A percentile compares a stretch with the other conserved stretches of the same genome.
phyloP scores from a whole-genome alignment of 2,329 filamentous ascomycete species.

The Aureobasidium lini region DNA sequence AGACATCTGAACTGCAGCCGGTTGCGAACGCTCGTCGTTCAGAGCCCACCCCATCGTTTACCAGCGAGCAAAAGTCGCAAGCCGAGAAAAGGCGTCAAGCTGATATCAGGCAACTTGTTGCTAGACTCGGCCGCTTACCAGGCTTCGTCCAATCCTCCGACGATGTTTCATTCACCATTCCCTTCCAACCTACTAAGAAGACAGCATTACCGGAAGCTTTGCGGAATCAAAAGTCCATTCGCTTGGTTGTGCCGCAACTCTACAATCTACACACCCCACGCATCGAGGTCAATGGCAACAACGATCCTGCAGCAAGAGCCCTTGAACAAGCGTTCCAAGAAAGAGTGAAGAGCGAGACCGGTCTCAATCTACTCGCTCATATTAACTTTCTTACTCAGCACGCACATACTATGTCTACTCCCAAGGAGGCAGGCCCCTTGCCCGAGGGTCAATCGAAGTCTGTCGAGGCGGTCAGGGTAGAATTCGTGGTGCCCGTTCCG shows the following conservation, averaged over 20 bases:
- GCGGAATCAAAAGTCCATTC: slow-evolving; percentile 55
- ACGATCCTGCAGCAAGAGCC: slow-evolving; percentile 51
- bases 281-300: slow-evolving; percentile 58
- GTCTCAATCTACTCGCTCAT: slow-evolving; percentile 62
- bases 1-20: background rate
- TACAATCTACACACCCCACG: slow-evolving; percentile 65
- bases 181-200: slow-evolving; percentile 58
- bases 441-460: background rate
- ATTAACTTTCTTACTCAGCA: slow-evolving; percentile 69
- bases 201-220: slow-evolving; percentile 54
- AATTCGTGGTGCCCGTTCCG: background rate
- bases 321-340: slow-evolving; percentile 59
- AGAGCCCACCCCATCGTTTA: slow-evolving; percentile 33
- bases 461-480: background rate
- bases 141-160: slow-evolving; percentile 63
- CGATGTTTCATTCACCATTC: slow-evolving; percentile 62
- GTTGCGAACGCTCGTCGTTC: background rate
- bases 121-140: slow-evolving; percentile 61
- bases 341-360: slow-evolving; percentile 48
- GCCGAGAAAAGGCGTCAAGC: slow-evolving; percentile 57
- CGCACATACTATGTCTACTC: slow-evolving; percentile 56
- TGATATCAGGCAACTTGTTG: slow-evolving; percentile 66
- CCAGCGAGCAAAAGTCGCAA: slow-evolving; percentile 51
- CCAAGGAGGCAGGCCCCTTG: background rate
- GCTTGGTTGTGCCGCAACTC: slow-evolving; percentile 60